phyloP scores from a whole-genome alignment of 352 stramenopile genomes.

The Phytopythium oedochilum region DNA sequence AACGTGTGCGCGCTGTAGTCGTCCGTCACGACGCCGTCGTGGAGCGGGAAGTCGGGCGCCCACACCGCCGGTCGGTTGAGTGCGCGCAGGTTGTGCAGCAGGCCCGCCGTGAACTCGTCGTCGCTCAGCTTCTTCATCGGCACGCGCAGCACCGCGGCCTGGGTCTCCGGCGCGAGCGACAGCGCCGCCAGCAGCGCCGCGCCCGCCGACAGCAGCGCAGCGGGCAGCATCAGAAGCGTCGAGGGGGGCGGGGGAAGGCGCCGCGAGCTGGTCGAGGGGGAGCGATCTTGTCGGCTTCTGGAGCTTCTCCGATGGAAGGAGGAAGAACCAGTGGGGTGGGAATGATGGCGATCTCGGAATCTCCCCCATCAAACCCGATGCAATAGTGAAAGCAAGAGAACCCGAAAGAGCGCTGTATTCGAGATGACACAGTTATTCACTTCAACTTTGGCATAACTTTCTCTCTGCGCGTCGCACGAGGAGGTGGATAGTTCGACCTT shows the following conservation, averaged over 20 bases:
- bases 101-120: slow-evolving; percentile 51
- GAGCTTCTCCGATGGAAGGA: neutral
- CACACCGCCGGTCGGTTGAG: slow-evolving; percentile 39
- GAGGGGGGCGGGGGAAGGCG: neutral
- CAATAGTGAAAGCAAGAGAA: neutral
- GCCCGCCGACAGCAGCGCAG: slow-evolving; percentile 13
- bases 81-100: slow-evolving; percentile 43
- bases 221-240: slow-evolving; percentile 11
- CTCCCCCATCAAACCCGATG: neutral
- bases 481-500: too few relatives aligned
- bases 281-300: slow-evolving; percentile 5
- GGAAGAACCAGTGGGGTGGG: neutral
- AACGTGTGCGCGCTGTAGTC: neutral
- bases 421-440: neutral
- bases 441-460: slow-evolving; percentile 2
- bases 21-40: neutral
- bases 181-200: slow-evolving; percentile 18
- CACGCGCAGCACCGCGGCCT: slow-evolving; percentile 46
- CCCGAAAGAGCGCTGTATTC: neutral
- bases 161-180: neutral
- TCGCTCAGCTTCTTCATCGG: slow-evolving; percentile 67
- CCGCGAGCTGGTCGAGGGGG: neutral
- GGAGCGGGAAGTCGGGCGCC: slow-evolving; percentile 25
- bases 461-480: neutral
- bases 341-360: neutral